Base-by-base conservation (phyloP, 768 basidiomycete genomes). In the Pulveroboletus ravenelii region DNA sequence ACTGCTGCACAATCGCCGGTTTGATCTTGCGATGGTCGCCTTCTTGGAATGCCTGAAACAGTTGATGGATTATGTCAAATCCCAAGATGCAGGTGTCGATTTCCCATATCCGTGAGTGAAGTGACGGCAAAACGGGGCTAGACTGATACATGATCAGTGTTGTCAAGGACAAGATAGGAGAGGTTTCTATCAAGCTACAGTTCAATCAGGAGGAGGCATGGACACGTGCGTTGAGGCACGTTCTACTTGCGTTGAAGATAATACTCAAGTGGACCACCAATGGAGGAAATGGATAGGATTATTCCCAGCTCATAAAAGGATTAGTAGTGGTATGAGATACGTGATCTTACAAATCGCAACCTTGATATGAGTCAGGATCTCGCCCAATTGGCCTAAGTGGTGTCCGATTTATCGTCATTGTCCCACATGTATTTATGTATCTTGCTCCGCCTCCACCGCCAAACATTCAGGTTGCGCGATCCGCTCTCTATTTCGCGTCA, bases 191-290 rank as follows among this genome's bases (percentile, higher is more conserved):
- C 55, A 93, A 94, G 69, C 73, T 94, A 4, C 93, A 94, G 62
- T 95, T 96, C 67, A 89, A 87, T 58, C 90, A 92, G 60, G 95
- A 99, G 64, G 95, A 99, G 62, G 77, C 83, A 0, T 99, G 95
- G 95, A 97, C 95, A 20, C 82, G 91, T 52, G 91, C 93, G 5
- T 72, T 98, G 61, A 79, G 92, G 30, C 93, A 96, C 60, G 90
- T 98, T 51, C 75, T 96, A 50, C 77, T 93, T 18, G 91, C 89
- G 17, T 75, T 94, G 36, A 93, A 93, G 72, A 87, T 92, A 51
- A 80, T 91, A 42, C 74, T 94, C 43, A 90, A 90, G 63, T 91
- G 88, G 87, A 80, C 85, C 5, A 91, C 89, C 1, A 89, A 82
- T 59, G 87, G 87, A 25, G 77, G 76, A 34, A 87, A 83, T 58